These are phyloP conservation scores for Ambrosiella xylebori DNA, from an alignment of 2,329 filamentous ascomycete genomes.

Conservation along the genomic window DNA sequence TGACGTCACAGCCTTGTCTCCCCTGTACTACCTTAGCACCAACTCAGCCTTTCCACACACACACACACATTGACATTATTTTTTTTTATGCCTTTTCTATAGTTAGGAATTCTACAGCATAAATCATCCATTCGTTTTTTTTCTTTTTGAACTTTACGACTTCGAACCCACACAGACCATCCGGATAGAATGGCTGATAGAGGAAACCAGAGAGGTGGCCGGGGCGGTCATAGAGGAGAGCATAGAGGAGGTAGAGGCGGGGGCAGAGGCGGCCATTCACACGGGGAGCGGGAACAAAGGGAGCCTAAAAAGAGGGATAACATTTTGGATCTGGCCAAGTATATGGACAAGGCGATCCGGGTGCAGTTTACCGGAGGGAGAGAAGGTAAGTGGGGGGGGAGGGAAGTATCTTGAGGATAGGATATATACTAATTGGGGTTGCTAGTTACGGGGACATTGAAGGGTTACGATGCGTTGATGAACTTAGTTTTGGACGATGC, in stretches of 20 bases:
- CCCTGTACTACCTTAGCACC: neutral
- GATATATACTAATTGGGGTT: conserved; percentile 8
- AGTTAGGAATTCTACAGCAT: neutral
- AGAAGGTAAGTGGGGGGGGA: conserved; percentile 46
- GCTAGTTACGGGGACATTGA: conserved; percentile 69
- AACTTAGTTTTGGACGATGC: conserved; percentile 93
- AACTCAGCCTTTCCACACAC: neutral
- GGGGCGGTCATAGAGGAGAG: conserved; percentile 29
- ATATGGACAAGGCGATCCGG: conserved; percentile 88
- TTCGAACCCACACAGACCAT: neutral
- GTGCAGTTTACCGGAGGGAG: conserved; percentile 95
- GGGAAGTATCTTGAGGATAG: neutral
- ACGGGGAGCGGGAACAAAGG: conserved; percentile 37
- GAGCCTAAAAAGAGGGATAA: conserved; percentile 80
- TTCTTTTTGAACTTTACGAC: neutral
- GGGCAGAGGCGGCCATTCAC: conserved; percentile 28
- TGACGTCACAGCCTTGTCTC: conserved; percentile 13
- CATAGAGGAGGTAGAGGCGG: conserved; percentile 27
- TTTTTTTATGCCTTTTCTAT: neutral
- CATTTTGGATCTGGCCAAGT: conserved; percentile 86
- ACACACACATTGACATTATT: neutral
- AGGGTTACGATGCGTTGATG: conserved; percentile 95
- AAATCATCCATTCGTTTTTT: neutral
- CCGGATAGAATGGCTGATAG: conserved; percentile 12
- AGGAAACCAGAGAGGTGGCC: conserved; percentile 24